Conservation (phyloP, 1,139 yeast genomes). For the Pichia sp. region DNA sequence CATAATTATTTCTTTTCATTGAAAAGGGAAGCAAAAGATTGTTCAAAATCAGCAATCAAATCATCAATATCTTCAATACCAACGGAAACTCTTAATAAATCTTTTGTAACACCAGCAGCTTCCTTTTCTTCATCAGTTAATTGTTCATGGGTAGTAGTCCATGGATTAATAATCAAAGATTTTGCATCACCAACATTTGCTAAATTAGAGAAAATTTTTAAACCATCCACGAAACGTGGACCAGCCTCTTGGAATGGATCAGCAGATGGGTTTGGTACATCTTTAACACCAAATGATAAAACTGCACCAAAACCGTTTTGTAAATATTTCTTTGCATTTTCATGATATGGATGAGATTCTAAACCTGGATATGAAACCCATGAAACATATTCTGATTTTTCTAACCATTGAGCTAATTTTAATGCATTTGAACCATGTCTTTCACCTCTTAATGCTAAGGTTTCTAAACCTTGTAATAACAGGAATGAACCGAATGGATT, state of each 20-base stretch:
- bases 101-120: conserved; percentile 81
- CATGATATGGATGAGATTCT: conserved; percentile 75
- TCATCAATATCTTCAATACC: conserved; percentile 91
- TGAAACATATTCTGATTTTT: conserved; percentile 61
- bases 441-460: conserved; percentile 87
- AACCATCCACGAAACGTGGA: conserved; percentile 72
- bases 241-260: conserved; percentile 65
- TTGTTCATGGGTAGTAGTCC: conserved; percentile 93
- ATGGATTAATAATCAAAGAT: conserved; percentile 92
- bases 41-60: conserved; percentile 79
- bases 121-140: conserved; percentile 72
- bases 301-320: conserved; percentile 79
- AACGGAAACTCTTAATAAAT: conserved; percentile 79
- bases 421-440: conserved; percentile 86
- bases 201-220: conserved; percentile 81
- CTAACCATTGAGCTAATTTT: conserved; percentile 72
- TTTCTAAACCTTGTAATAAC: conserved; percentile 86
- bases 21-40: conserved; percentile 47
- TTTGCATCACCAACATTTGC: conserved; percentile 97
- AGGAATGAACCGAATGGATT: conserved; percentile 88
- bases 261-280: conserved; percentile 38
- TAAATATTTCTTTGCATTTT: conserved; percentile 75
- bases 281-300: conserved; percentile 82
- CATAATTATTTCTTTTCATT: conserved; percentile 5
- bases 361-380: conserved; percentile 95